These are phyloP conservation scores for Ceratocystis ficicola DNA, from an alignment of 2,329 filamentous ascomycete genomes.

Conservation along the genomic window DNA sequence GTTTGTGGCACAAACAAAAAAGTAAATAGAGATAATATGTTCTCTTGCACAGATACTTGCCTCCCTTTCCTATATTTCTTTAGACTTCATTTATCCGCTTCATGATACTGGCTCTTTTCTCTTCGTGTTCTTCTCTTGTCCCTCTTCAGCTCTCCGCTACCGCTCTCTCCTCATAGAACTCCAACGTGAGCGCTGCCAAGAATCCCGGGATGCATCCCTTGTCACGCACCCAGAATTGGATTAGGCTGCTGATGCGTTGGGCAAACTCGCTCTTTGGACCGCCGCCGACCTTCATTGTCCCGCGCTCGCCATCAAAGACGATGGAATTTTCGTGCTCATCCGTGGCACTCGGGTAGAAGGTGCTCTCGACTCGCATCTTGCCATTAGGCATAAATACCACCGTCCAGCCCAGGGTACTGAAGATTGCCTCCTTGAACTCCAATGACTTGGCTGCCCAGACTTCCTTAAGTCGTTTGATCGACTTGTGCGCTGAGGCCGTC, in stretches of 20 bases:
- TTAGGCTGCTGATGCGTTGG: slow-evolving; percentile 67
- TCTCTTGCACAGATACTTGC: slow-evolving; percentile 5
- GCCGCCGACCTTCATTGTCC: slow-evolving; percentile 95
- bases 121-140: slow-evolving; percentile 31
- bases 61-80: slow-evolving; percentile 5
- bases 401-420: slow-evolving; percentile 83
- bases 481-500: slow-evolving; percentile 65
- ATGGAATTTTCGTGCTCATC: slow-evolving; percentile 62
- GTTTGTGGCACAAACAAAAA: neutral
- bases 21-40: slow-evolving; percentile 1
- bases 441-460: slow-evolving; percentile 84
- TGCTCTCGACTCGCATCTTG: slow-evolving; percentile 79
- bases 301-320: slow-evolving; percentile 83
- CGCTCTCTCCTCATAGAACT: slow-evolving; percentile 60
- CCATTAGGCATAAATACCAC: slow-evolving; percentile 95
- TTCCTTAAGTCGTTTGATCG: slow-evolving; percentile 73
- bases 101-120: slow-evolving; percentile 24
- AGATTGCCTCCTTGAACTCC: slow-evolving; percentile 92
- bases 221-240: slow-evolving; percentile 92
- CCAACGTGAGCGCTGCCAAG: slow-evolving; percentile 75
- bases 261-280: slow-evolving; percentile 82
- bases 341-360: slow-evolving; percentile 60
- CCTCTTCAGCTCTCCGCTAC: too few relatives aligned
- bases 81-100: neutral
- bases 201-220: slow-evolving; percentile 90